Evolutionary conservation across 2,329 filamentous ascomycete species (phyloP), one percentile per base, ranked within the genome.

Genomic region (Diaporthe vexans): DNA sequence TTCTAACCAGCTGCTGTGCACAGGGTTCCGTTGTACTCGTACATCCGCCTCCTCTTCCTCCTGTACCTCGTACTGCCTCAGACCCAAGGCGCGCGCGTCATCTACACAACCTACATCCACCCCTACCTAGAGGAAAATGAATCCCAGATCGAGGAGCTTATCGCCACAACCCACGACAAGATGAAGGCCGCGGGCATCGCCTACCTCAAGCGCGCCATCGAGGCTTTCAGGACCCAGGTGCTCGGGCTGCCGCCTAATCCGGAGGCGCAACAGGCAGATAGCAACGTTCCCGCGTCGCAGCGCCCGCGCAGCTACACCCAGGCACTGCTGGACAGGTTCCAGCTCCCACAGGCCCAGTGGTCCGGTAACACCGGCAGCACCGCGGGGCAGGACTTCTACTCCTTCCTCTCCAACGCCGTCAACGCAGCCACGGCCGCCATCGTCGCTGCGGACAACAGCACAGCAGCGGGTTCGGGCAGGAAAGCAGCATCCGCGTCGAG

Each of bases 61-160:
- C 91, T 97, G 78, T 99, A 98, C 86, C 94, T 99, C 76, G 95
- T 98, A 80, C 91, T 98, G n/a, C 97, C 96, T 0, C 96, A 97
- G 83, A 97, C 95, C n/a, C 96, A 98, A 82, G 97, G 97, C 82
- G 95, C 95, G 73, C 93, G 94, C 76, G 86, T 93, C 79, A 87
- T 98, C 77, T 99, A 98, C 87, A 91, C 95, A 80, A 89, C 91
- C 76, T 92, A 97, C 83, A 88, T 98, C 75, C 93, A 97, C 83
- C 96, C 96, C 0, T 98, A 96, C 86, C 91, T 99, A 67, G 88
- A 91, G 79, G 90, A 95, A 76, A 96, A 99, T 83, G 97, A 98
- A 84, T 84, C 88, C 57, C 91, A 94, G 77, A 98, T 99, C 83
- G 97, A 99, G 81, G 91, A 94, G 76, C 93, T 98, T 81, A 98